A percentile compares a stretch with the other conserved stretches of the same genome.
Evolutionary conservation across 139 green algal species (phyloP).

Genomic region (Chlamydomonas asymmetrica): DNA sequence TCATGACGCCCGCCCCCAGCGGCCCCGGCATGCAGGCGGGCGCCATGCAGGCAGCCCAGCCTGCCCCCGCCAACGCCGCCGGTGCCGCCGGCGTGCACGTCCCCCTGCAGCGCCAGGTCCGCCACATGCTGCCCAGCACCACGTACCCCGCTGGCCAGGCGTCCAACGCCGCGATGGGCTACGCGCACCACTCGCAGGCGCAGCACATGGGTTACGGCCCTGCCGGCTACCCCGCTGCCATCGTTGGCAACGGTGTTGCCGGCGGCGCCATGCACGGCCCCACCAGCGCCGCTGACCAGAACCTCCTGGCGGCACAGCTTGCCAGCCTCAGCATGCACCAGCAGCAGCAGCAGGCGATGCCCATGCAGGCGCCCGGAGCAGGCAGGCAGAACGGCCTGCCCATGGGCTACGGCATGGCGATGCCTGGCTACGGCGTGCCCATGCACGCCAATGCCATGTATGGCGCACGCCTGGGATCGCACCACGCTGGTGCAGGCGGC

Average conservation of each 20-base stretch:
- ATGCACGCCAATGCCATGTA: too few species aligned
- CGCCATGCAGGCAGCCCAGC: too few species aligned
- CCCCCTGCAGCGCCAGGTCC: not conserved
- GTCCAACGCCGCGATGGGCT: too few species aligned
- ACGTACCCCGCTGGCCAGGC: too few species aligned
- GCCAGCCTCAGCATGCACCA: constrained; percentile 12
- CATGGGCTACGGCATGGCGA: not conserved
- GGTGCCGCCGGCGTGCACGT: not conserved
- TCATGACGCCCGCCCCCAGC: too few species aligned
- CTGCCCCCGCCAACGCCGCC: too few species aligned
- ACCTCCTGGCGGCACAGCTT: constrained; percentile 20
- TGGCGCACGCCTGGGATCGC: too few species aligned
- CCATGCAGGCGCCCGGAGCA: not conserved
- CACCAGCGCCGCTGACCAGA: not conserved
- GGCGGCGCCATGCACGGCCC: not conserved
- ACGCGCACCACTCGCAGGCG: too few species aligned
- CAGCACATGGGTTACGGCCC: too few species aligned
- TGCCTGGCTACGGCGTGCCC: too few species aligned
- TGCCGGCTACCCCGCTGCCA: not conserved
- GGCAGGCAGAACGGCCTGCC: not conserved
- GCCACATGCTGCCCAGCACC: not conserved
- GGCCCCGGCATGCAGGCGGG: too few species aligned
- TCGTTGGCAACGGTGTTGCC: not conserved
- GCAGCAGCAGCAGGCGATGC: not conserved
- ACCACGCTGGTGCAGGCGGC: too few species aligned